Evolutionary conservation across 768 basidiomycete genomes (phyloP), one percentile per base, ranked within the genome.

Genomic region (Suillus plorans): DNA sequence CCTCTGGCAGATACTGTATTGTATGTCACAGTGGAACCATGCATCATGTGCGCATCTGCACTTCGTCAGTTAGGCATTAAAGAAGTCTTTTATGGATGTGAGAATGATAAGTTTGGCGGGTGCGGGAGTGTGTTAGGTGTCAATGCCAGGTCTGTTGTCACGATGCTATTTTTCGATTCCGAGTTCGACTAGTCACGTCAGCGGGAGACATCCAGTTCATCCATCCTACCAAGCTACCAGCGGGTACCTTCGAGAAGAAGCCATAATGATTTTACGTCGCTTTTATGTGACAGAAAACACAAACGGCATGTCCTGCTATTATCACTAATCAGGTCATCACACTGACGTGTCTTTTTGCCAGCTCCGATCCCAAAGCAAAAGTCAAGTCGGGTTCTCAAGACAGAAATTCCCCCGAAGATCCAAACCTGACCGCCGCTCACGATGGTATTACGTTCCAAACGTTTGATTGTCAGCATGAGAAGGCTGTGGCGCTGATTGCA

Each of bases 1-100:
- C 92, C 93, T 6, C 84, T 99, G 20, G 82, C 83, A 1, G 81
- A 86, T 12, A 96, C 94, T 25, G 92, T 87, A 3, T 86, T 99
- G 36, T 99, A 99, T 75, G 97, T 99, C 60, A 99, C 97, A 5
- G 97, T 99, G 61, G 97, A 99, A 77, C 97, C 97, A 0, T 99
- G 97, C 77, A 95, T 99, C 75, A 99, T 99, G 97, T 99, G 97
- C 69, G 94, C 95, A 14, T 95, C 94, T 28, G 97, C 97, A 13
- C 84, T 99, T 41, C 86, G 97, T 62, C 97, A 99, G 78, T 78
- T 97, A 67, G 96, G 96, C 18, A 94, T 99, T 70, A 88, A 87
- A 64, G 84, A 90, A 68, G 97, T 98, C 7, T 91, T 87, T 66
- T 99, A 93, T 74, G 97, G 97, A 2, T 97, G 95, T 75, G 91